A percentile compares a stretch with the other conserved stretches of the same genome.
phyloP scores from a whole-genome alignment of 805 yeast species.

The Wickerhamomyces queroliae region DNA sequence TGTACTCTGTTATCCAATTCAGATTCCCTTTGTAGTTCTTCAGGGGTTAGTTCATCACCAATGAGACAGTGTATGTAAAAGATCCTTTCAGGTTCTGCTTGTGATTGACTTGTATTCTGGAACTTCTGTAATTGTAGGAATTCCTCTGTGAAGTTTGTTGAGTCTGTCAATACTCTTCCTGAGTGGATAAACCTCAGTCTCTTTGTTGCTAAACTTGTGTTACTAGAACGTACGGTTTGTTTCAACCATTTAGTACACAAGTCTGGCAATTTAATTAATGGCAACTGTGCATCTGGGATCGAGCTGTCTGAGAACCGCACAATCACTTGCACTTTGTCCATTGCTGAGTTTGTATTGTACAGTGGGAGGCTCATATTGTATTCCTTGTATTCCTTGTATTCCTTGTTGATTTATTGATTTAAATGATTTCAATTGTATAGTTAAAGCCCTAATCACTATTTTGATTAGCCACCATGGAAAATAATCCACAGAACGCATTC shows the following conservation, averaged over 20 bases:
- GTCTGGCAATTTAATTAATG: conserved; percentile 25
- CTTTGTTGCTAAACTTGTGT: conserved; percentile 25
- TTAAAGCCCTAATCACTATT: too few relatives aligned
- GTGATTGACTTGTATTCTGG: conserved; percentile 2
- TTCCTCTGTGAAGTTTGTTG: conserved; percentile 49
- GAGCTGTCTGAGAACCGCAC: conserved; percentile 42
- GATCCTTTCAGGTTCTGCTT: conserved; percentile 16
- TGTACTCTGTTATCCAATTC: conserved; percentile 49
- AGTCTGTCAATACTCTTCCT: conserved; percentile 59
- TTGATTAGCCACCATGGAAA: background rate
- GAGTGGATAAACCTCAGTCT: conserved; percentile 62
- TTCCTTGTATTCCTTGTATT: background rate
- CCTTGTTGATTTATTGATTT: too few relatives aligned
- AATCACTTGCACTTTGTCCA: conserved; percentile 13
- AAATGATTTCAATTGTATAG: too few relatives aligned
- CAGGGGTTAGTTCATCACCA: conserved; percentile 54
- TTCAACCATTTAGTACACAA: conserved; percentile 35
- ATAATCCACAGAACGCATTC: background rate
- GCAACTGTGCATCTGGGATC: conserved; percentile 34
- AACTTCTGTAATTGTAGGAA: conserved; percentile 27
- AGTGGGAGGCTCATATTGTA: conserved; percentile 1
- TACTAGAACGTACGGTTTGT: conserved; percentile 32
- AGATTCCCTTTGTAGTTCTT: conserved; percentile 55
- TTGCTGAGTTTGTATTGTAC: background rate
- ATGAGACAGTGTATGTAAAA: conserved; percentile 77